Evolutionary conservation across 257 asterid genomes (phyloP).

Genomic region (Cinchona pubescens): DNA sequence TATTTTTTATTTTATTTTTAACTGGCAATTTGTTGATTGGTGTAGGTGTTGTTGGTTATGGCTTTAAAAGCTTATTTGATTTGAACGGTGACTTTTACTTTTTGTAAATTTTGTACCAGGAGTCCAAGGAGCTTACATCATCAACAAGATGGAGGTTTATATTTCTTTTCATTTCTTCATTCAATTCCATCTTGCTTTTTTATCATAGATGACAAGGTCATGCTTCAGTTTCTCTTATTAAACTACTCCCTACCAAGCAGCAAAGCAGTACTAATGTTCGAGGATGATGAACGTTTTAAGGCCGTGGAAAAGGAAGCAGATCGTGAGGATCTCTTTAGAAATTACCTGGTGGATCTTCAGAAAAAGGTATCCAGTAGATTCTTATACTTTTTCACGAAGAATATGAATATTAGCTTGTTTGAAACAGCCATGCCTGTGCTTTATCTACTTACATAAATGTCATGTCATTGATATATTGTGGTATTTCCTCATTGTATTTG

Average conservation of each 20-base stretch:
- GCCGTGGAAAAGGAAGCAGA: slow-evolving; percentile 90
- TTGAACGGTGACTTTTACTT: slow-evolving; percentile 10
- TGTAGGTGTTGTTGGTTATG: not conserved
- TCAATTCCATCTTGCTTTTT: not conserved
- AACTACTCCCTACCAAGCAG: slow-evolving; percentile 41
- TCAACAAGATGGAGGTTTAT: slow-evolving; percentile 88
- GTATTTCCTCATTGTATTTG: not conserved
- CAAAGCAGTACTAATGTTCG: slow-evolving; percentile 88
- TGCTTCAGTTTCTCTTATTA: not conserved
- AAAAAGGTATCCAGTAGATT: slow-evolving; percentile 54
- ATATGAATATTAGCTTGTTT: not conserved
- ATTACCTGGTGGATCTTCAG: slow-evolving; percentile 85
- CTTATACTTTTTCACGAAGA: slow-evolving; percentile 2
- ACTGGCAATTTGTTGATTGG: not conserved
- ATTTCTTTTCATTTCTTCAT: not conserved
- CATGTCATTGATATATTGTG: not conserved
- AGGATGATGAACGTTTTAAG: slow-evolving; percentile 90
- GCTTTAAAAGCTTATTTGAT: not conserved
- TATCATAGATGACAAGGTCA: not conserved
- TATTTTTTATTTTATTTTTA: too few relatives aligned
- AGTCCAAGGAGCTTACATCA: slow-evolving; percentile 85
- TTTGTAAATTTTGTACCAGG: slow-evolving; percentile 44
- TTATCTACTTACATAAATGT: not conserved
- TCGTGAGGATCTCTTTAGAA: slow-evolving; percentile 94
- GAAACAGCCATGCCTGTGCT: not conserved